Conservation (phyloP, 108 stramenopile genomes). For the Fistulifera pelliculosa region DNA sequence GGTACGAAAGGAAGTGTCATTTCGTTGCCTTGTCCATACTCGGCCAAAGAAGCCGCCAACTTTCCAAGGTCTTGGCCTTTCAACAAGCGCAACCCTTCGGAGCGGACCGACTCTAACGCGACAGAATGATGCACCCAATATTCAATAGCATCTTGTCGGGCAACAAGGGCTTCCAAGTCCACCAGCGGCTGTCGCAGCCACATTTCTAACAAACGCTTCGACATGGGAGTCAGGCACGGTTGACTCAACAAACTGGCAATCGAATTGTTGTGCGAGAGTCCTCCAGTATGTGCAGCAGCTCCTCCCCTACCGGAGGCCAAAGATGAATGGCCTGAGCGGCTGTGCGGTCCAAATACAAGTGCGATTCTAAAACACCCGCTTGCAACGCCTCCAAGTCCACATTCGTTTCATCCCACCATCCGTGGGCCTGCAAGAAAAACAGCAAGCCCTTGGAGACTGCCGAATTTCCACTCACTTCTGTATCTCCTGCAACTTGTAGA, state of each 20-base stretch:
- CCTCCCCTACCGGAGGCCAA: conserved; percentile 45
- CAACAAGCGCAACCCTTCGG: conserved; percentile 53
- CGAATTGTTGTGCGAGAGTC: conserved; percentile 48
- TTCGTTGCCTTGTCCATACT: neutral
- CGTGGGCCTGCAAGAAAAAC: too few relatives aligned
- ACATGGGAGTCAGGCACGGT: conserved; percentile 60
- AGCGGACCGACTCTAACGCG: conserved; percentile 53
- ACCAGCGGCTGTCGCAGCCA: conserved; percentile 81
- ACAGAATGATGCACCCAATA: conserved; percentile 44
- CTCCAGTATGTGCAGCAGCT: conserved; percentile 40
- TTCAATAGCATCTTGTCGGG: conserved; percentile 67
- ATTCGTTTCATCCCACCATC: too few relatives aligned
- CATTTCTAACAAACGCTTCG: conserved; percentile 43
- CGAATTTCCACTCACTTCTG: too few relatives aligned
- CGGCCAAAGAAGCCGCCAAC: conserved; percentile 12
- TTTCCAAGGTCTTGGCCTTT: conserved; percentile 37
- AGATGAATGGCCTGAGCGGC: conserved; percentile 71
- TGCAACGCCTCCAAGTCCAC: neutral
- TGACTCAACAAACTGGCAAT: conserved; percentile 35
- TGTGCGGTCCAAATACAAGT: conserved; percentile 61
- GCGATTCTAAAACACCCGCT: conserved; percentile 1
- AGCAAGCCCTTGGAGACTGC: too few relatives aligned
- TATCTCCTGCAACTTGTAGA: too few relatives aligned
- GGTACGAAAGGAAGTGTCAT: conserved; percentile 10
- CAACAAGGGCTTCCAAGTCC: conserved; percentile 31